A percentile compares a stretch with the other conserved stretches of the same genome.
Conservation (phyloP, 2,329 filamentous ascomycete genomes). For the Epichloe scottii region DNA sequence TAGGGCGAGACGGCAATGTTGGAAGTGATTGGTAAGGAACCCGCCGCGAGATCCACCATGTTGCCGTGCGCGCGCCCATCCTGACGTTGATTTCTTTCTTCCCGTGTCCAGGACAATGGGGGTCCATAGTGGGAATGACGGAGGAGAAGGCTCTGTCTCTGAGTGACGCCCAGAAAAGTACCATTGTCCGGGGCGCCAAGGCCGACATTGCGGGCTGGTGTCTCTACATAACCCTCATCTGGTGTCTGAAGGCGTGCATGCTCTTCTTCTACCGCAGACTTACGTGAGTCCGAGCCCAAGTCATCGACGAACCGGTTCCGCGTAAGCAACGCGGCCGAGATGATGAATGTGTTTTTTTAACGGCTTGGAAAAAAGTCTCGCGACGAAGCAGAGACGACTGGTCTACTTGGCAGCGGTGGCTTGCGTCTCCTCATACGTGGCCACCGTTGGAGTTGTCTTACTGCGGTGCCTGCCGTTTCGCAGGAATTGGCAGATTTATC, state of each 20-base stretch:
- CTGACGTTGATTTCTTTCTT: not conserved
- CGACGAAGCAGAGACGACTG: slow-evolving; percentile 10
- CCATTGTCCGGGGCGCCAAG: slow-evolving; percentile 12
- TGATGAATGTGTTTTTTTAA: no score
- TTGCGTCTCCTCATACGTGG: slow-evolving; percentile 9
- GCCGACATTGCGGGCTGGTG: slow-evolving; percentile 20
- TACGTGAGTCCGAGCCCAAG: slow-evolving; percentile 17
- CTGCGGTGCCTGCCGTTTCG: slow-evolving; percentile 11
- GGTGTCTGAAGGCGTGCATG: slow-evolving; percentile 26
- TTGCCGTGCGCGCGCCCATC: not conserved
- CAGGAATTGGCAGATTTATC: slow-evolving; percentile 15
- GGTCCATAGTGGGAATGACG: slow-evolving; percentile 13
- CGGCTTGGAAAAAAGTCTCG: slow-evolving; percentile 10
- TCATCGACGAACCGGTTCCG: no score
- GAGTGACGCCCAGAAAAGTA: slow-evolving; percentile 5
- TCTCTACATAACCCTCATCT: slow-evolving; percentile 25
- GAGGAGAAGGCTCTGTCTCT: slow-evolving; percentile 10
- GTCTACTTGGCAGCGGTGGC: slow-evolving; percentile 9
- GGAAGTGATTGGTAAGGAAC: slow-evolving; percentile 19
- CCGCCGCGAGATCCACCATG: not conserved
- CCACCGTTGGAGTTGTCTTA: slow-evolving; percentile 12
- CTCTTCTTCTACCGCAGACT: slow-evolving; percentile 26
- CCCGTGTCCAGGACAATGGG: slow-evolving; percentile 11
- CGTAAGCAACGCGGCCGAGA: no score
- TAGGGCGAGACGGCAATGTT: slow-evolving; percentile 18